Evolutionary conservation across 164 flowering plant species (phyloP), one percentile per base, ranked within the genome.

Genomic region (Taxillus chinensis): DNA sequence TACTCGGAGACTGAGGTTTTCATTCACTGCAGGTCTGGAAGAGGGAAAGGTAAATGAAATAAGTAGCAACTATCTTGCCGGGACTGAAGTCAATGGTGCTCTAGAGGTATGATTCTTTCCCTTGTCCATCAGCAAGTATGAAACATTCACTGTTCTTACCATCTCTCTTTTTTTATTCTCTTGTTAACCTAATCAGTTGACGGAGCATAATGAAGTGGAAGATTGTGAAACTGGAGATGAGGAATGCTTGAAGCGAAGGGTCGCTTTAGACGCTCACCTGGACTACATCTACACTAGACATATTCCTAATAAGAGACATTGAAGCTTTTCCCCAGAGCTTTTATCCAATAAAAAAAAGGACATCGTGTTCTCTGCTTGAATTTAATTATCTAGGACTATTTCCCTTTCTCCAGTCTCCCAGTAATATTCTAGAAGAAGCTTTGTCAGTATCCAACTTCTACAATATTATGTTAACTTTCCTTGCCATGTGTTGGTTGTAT

Each of bases 221-320:
- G 66, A 68, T 5, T 83, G 90, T 62, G 66, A 57, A 0, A 69
- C 69, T 3, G 73, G 58, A 63, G 85, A 85, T 66, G 85, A 82
- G 65, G 89, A 74, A 39, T 86, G 91, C 70, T n/a, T 76, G 38
- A 72, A 79, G 66, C 80, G 87, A 72, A 84, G 91, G 73, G 66
- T 77, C 63, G 50, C 74, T 38, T 62, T 82, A 60, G 90, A 85
- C 41, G 90, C 82, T 73, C 95, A 85, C 76, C 70, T 87, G 77
- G 95, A 87, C 68, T 87, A 85, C 66, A 83, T 87, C 62, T 87
- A 85, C 76, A 83, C 95, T 38, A 87, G 82, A 55, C 79, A 78
- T 58, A 27, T 27, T 27, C 27, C 27, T 27, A 27, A 27, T 27
- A 27, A 2, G 27, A 27, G 2, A 27, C 27, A 27, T 2, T 27